A percentile compares a stretch with the other conserved stretches of the same genome.
These are phyloP conservation scores for Saccharomyces hybrid DNA, from an alignment of 1,139 yeast genomes.

Conservation along the genomic window DNA sequence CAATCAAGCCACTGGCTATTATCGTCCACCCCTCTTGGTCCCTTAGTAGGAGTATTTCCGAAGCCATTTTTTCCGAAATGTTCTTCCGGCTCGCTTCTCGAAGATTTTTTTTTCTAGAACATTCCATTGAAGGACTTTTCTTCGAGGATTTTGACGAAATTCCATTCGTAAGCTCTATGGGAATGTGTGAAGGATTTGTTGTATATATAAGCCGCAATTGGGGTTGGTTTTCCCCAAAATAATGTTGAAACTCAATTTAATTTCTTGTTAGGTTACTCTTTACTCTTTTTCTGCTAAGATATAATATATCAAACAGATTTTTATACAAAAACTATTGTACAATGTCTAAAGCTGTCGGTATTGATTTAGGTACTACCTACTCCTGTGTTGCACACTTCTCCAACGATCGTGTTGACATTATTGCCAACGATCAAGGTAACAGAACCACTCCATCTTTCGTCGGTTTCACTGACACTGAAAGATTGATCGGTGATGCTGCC, in stretches of 20 bases:
- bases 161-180: background rate
- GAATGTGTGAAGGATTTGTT: background rate
- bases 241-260: background rate
- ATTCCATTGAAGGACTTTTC: background rate
- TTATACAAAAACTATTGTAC: background rate
- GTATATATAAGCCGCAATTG: background rate
- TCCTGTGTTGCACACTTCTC: conserved; percentile 95
- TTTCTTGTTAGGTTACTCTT: background rate
- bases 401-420: conserved; percentile 85
- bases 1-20: too few species aligned
- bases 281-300: background rate
- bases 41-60: background rate
- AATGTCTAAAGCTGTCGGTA: conserved; percentile 34
- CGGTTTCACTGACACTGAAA: conserved; percentile 95
- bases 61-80: background rate
- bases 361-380: conserved; percentile 77
- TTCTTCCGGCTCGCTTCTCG: background rate
- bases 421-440: conserved; percentile 99
- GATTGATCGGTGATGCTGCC: conserved; percentile 98
- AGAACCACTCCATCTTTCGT: conserved; percentile 98
- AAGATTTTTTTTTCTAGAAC: background rate
- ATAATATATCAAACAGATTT: background rate
- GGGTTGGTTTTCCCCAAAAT: background rate
- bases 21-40: background rate
- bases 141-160: background rate